Conservation (phyloP, 768 basidiomycete species). For the Leccinum subgranulosum region DNA sequence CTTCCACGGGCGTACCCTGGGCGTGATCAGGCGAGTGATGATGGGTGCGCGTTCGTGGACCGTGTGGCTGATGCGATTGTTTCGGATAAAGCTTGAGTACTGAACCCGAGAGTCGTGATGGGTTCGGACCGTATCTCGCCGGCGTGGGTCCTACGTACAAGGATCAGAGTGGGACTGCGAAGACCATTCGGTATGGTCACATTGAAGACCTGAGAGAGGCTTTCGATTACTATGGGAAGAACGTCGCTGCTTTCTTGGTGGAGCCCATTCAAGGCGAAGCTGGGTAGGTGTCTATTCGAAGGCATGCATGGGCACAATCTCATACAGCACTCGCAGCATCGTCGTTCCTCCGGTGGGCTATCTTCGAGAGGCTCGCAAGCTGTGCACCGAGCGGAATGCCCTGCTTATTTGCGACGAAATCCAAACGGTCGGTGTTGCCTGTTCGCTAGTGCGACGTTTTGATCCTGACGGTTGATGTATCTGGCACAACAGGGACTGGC, state of each 20-base stretch:
- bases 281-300: constrained; percentile 53
- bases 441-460: background rate
- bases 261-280: constrained; percentile 99
- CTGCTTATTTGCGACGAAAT: constrained; percentile 98
- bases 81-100: constrained; percentile 74
- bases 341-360: constrained; percentile 91
- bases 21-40: constrained; percentile 67
- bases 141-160: constrained; percentile 78
- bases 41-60: background rate
- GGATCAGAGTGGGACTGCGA: constrained; percentile 45
- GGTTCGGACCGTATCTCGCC: constrained; percentile 89
- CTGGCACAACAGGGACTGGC: constrained; percentile 66
- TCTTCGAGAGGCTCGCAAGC: constrained; percentile 65
- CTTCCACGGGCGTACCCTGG: constrained; percentile 93
- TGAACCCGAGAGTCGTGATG: constrained; percentile 82
- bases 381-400: constrained; percentile 92
- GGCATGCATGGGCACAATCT: background rate
- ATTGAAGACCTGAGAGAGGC: constrained; percentile 81
- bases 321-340: constrained; percentile 50
- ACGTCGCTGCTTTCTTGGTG: constrained; percentile 89
- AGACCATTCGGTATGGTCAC: constrained; percentile 79
- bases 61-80: background rate
- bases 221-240: constrained; percentile 72
- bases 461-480: constrained; percentile 2
- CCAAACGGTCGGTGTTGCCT: constrained; percentile 65